phyloP scores from a whole-genome alignment of 768 basidiomycete species.

The Boletus eberwhitei region DNA sequence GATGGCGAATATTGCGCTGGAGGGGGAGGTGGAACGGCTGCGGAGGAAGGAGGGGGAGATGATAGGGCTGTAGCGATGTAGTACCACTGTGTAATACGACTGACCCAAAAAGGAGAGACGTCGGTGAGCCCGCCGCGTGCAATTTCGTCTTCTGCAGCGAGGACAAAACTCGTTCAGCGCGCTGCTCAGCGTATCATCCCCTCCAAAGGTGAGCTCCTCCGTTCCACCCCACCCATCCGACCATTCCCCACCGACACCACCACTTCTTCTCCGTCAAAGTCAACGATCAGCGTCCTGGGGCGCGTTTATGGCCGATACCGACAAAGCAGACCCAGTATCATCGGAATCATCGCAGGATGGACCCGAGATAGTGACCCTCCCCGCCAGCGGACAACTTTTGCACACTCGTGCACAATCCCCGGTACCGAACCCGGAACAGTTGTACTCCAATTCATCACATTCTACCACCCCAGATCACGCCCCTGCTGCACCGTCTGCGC shows the following conservation, averaged over 20 bases:
- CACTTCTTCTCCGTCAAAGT: slow-evolving; percentile 9
- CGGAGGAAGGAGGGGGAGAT: slow-evolving; percentile 61
- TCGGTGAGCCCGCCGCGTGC: slow-evolving; percentile 11
- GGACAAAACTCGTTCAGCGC: slow-evolving; percentile 5
- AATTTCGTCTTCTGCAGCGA: slow-evolving; percentile 16
- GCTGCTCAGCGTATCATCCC: not conserved
- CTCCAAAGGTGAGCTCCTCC: slow-evolving; percentile 8
- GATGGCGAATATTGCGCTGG: slow-evolving; percentile 89
- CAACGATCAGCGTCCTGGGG: slow-evolving; percentile 51
- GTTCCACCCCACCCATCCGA: not conserved
- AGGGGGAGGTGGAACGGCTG: slow-evolving; percentile 69
- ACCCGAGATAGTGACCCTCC: slow-evolving; percentile 4
- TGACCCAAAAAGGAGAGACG: slow-evolving; percentile 26
- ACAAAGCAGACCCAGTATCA: slow-evolving; percentile 43
- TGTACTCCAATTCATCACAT: slow-evolving; percentile 4
- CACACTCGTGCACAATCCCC: slow-evolving; percentile 19
- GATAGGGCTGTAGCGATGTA: slow-evolving; percentile 30
- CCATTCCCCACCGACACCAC: slow-evolving; percentile 4
- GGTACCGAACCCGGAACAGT: slow-evolving; percentile 9
- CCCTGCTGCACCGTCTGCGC: slow-evolving; percentile 6
- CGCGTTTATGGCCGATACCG: slow-evolving; percentile 81
- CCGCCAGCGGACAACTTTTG: slow-evolving; percentile 3
- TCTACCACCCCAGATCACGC: slow-evolving; percentile 19
- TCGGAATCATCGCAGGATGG: slow-evolving; percentile 38
- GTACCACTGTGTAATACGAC: not conserved